Base-by-base conservation (phyloP, 345 rosid species). In the Aquilaria malaccensis region DNA sequence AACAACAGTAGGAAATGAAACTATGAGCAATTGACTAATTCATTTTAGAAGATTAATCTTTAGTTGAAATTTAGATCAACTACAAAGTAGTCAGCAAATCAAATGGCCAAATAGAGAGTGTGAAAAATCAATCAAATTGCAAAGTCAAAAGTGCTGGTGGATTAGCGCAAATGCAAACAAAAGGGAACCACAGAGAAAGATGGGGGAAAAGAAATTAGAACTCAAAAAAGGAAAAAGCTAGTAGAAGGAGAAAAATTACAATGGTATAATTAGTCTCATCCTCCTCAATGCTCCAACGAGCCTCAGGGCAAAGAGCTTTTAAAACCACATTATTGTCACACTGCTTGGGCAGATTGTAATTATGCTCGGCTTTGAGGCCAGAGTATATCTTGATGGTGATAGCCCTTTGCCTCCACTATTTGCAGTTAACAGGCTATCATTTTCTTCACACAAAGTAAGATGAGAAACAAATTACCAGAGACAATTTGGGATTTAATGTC, bases 251-350 rank as follows among this genome's bases (percentile, higher is more conserved):
- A 52, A 30, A 62, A 37, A 31, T 22, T 3, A 91, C 98, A 96
- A 84, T 84, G 65, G 96, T 91, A 50, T 88, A 91, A 51, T 96
- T 91, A 60, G 95, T 86, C 13, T 96, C 98, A 45, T 91, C 98
- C 13, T 88, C 95, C 71, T 91, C 92, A 7, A 91, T 96, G 49
- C 86, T 60, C 98, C 98, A 91, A 56, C 96, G 96, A 58, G 98
- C 96, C 68, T 91, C 96, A 7, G 74, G 55, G 37, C 98, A 91
- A n/a, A 91, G 90, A 64, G 98, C 98, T 63, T 91, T 91, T 63
- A 91, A 76, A 49, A 93, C 98, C 64, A 89, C 98, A 70, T 93
- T 93, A 71, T 89, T 93, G 75, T 93, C 98, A 47, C 98, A 93
- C 72, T 93, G 95, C 63, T 93, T 93, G 52, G 98, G 97, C 52